phyloP scores from a whole-genome alignment of 306 rosid genomes.

The Lathyrus oleraceus region DNA sequence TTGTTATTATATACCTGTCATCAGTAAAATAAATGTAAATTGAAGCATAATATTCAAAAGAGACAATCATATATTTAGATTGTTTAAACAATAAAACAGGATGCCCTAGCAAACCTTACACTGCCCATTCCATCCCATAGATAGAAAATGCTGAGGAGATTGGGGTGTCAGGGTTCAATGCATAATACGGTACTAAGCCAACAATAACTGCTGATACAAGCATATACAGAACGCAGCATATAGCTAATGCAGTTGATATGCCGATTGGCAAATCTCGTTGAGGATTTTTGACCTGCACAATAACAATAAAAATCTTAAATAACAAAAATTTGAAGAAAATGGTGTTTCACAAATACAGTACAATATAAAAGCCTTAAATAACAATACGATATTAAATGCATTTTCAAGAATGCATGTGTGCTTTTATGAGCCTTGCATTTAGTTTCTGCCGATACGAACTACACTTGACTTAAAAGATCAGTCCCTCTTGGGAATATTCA shows the following conservation, averaged over 20 bases:
- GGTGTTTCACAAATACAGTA: not conserved
- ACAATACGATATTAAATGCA: not conserved
- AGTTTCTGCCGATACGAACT: slow-evolving; percentile 13
- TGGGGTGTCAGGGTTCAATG: slow-evolving; percentile 71
- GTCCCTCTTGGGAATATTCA: slow-evolving; percentile 34
- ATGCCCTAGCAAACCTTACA: slow-evolving; percentile 53
- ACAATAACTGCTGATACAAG: slow-evolving; percentile 66
- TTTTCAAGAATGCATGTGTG: not conserved
- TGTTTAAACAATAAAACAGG: slow-evolving; percentile 12
- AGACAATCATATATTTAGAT: not conserved
- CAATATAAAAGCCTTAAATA: not conserved
- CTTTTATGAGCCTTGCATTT: slow-evolving; percentile 12
- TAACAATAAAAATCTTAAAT: slow-evolving; percentile 8
- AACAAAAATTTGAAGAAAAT: slow-evolving; percentile 11
- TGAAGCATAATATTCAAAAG: slow-evolving; percentile 10
- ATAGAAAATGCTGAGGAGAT: slow-evolving; percentile 63
- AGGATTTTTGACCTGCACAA: slow-evolving; percentile 66
- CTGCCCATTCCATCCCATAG: slow-evolving; percentile 76
- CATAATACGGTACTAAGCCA: slow-evolving; percentile 68
- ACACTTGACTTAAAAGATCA: slow-evolving; percentile 11
- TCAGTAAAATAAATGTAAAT: slow-evolving; percentile 18
- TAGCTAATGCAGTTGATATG: slow-evolving; percentile 55
- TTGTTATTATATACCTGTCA: slow-evolving; percentile 70
- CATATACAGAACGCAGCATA: slow-evolving; percentile 70
- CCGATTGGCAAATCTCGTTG: slow-evolving; percentile 76